Conservation (phyloP, 2,329 filamentous ascomycete genomes). For the Bipolaris cookei region DNA sequence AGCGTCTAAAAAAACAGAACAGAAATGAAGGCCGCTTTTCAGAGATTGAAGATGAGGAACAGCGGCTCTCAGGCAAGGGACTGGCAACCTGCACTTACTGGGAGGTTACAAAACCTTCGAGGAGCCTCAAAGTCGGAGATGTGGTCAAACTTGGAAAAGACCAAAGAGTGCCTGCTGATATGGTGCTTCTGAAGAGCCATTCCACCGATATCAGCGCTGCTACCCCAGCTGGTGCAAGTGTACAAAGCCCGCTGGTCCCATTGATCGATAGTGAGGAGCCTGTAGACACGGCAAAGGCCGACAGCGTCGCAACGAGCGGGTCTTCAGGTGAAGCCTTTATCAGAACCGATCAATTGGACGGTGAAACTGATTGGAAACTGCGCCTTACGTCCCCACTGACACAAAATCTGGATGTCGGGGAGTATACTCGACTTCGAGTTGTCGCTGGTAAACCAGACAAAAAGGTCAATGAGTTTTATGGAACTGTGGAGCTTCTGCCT, state of each 20-base stretch:
- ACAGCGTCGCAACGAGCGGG: conserved; percentile 29
- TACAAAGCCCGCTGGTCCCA: conserved; percentile 13
- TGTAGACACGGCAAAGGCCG: conserved; percentile 21
- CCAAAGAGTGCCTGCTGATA: conserved; percentile 90
- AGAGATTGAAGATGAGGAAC: conserved; percentile 74
- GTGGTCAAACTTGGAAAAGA: conserved; percentile 93
- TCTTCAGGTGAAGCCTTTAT: conserved; percentile 91
- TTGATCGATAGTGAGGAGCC: conserved; percentile 32
- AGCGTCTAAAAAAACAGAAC: conserved; percentile 44
- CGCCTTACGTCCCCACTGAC: conserved; percentile 85
- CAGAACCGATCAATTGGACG: conserved; percentile 93
- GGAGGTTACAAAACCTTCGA: conserved; percentile 80
- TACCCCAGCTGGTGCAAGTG: conserved; percentile 5
- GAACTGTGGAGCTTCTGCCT: conserved; percentile 78
- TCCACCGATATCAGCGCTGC: conserved; percentile 45
- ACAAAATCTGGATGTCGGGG: conserved; percentile 74
- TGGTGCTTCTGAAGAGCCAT: conserved; percentile 87
- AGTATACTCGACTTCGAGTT: conserved; percentile 71
- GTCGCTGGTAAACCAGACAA: conserved; percentile 89
- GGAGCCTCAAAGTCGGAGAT: conserved; percentile 91
- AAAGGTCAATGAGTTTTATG: conserved; percentile 92
- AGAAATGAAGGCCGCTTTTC: conserved; percentile 58
- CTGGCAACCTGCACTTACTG: conserved; percentile 58
- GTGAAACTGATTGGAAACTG: conserved; percentile 98
- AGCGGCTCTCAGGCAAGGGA: conserved; percentile 48